Evolutionary conservation across 2,329 filamentous ascomycete species (phyloP).

Genomic region (Claviceps maximensis): DNA sequence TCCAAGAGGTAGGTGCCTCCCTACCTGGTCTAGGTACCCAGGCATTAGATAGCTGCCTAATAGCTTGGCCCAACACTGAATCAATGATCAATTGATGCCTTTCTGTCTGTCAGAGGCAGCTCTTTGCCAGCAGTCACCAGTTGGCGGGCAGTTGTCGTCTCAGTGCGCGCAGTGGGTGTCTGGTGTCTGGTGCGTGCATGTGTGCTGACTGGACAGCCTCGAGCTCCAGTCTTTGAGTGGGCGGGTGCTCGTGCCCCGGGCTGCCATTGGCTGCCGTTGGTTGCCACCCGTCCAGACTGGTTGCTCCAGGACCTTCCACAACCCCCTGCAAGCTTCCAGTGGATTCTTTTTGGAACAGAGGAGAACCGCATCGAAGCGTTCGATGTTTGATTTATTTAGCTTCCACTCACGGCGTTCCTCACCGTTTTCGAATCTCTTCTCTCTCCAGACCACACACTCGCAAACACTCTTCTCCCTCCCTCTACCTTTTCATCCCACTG

Average conservation of each 20-base stretch:
- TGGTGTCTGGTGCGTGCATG: background rate
- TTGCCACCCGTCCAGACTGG: background rate
- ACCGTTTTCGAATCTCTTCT: constrained; percentile 9
- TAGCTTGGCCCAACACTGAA: too few species aligned
- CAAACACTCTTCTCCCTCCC: constrained; percentile 9
- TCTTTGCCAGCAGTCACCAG: background rate
- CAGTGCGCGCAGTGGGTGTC: too few species aligned
- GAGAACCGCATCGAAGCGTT: constrained; percentile 30
- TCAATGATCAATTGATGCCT: too few species aligned
- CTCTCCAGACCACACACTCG: constrained; percentile 10
- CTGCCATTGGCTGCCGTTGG: background rate
- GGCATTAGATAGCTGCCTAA: too few species aligned
- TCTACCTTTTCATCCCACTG: constrained; percentile 1
- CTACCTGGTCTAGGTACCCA: too few species aligned
- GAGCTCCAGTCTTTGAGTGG: background rate
- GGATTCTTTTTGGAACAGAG: constrained; percentile 29
- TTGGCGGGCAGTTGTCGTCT: too few species aligned
- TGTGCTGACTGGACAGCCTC: too few species aligned
- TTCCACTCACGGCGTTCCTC: constrained; percentile 7
- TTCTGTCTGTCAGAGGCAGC: background rate
- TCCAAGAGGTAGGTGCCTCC: too few species aligned
- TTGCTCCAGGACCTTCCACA: constrained; percentile 15
- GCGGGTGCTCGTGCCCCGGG: background rate
- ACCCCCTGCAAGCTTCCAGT: constrained; percentile 22
- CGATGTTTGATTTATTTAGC: constrained; percentile 26